These are phyloP conservation scores for Misopates orontium DNA, from an alignment of 257 asterid genomes.

Conservation along the genomic window DNA sequence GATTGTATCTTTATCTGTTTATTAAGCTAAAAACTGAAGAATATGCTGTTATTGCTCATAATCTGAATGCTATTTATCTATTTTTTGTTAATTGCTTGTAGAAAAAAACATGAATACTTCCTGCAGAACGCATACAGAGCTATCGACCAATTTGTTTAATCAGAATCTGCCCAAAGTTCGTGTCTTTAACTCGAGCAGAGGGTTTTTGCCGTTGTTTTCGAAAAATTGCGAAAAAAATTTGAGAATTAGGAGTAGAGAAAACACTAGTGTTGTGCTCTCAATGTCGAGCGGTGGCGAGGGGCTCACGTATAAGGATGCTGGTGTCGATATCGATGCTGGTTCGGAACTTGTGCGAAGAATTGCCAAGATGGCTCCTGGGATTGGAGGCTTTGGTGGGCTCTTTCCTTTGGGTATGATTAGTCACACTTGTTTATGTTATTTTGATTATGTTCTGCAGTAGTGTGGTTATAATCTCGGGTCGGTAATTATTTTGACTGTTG, in stretches of 20 bases:
- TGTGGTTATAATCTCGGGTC: too few relatives aligned
- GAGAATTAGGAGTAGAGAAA: slow-evolving; percentile 19
- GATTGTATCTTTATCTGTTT: too few relatives aligned
- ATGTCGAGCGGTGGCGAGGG: slow-evolving; percentile 35
- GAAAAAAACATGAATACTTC: slow-evolving; percentile 32
- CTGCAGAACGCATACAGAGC: slow-evolving; percentile 29
- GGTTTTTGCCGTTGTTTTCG: slow-evolving; percentile 29
- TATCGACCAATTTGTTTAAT: slow-evolving; percentile 32
- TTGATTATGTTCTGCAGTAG: too few relatives aligned
- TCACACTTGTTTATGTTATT: too few relatives aligned
- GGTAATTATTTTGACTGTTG: too few relatives aligned
- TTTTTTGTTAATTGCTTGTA: too few relatives aligned
- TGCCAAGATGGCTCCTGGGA: slow-evolving; percentile 95
- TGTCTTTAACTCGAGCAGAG: neutral
- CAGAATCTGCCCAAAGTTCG: slow-evolving; percentile 18
- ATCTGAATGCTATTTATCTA: too few relatives aligned
- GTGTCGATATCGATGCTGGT: slow-evolving; percentile 97
- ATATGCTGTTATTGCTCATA: too few relatives aligned
- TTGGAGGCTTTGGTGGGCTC: slow-evolving; percentile 98
- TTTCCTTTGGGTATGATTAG: slow-evolving; percentile 72
- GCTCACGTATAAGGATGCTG: slow-evolving; percentile 90
- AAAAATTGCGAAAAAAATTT: slow-evolving; percentile 14
- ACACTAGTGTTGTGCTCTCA: slow-evolving; percentile 25
- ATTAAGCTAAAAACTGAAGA: too few relatives aligned
- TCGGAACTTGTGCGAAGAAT: slow-evolving; percentile 89